phyloP scores from a whole-genome alignment of 2,329 filamentous ascomycete species.

The Dactylellina parvicollis region DNA sequence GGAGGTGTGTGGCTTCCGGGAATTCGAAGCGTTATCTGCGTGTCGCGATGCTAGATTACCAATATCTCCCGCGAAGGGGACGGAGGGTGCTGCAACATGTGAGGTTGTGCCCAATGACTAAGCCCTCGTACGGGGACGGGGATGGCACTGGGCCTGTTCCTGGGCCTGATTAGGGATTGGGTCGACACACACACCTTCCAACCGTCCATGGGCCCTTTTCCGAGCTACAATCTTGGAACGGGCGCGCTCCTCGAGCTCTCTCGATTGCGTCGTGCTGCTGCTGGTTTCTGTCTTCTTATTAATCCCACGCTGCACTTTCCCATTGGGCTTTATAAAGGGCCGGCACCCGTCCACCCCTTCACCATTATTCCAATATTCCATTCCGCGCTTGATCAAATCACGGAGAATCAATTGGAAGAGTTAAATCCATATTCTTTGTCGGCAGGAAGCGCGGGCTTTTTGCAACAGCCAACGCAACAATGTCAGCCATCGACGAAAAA shows the following conservation, averaged over 20 bases:
- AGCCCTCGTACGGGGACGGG: slow-evolving; percentile 29
- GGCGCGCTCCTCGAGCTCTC: not conserved
- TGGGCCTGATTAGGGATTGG: slow-evolving; percentile 51
- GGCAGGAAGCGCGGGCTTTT: not conserved
- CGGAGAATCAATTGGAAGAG: no score
- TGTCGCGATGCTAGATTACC: slow-evolving; percentile 29
- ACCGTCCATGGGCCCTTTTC: no score
- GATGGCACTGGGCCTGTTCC: not conserved
- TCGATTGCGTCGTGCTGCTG: not conserved
- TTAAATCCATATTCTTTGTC: no score
- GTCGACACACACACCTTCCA: slow-evolving; percentile 16
- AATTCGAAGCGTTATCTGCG: slow-evolving; percentile 22
- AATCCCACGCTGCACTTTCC: not conserved
- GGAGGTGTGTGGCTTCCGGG: not conserved
- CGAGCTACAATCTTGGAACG: not conserved
- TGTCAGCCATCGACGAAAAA: slow-evolving; percentile 20
- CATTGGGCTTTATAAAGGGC: not conserved
- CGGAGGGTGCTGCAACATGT: slow-evolving; percentile 20
- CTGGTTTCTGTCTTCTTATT: not conserved
- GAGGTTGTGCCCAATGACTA: slow-evolving; percentile 54
- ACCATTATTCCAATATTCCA: not conserved
- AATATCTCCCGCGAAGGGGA: slow-evolving; percentile 7
- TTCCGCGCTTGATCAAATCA: not conserved
- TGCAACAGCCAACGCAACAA: slow-evolving; percentile 6
- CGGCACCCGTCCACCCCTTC: not conserved